These are phyloP conservation scores for Pueraria montana DNA, from an alignment of 306 rosid species.

Conservation along the genomic window DNA sequence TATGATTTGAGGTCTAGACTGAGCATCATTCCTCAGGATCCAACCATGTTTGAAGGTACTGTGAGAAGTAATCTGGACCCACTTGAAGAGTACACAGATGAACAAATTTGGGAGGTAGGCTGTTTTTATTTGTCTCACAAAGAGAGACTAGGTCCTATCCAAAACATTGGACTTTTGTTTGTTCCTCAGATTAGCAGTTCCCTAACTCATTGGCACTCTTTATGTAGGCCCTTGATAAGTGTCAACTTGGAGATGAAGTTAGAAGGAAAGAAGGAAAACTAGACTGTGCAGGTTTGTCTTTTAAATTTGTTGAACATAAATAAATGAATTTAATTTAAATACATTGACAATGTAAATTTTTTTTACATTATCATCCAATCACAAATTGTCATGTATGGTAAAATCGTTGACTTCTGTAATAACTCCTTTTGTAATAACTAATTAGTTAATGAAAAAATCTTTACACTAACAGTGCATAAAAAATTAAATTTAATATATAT, in stretches of 20 bases:
- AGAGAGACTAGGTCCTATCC: not conserved
- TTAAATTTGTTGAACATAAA: not conserved
- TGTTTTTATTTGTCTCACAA: conserved; percentile 18
- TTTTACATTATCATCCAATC: not conserved
- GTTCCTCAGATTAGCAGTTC: conserved; percentile 11
- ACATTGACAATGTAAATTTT: not conserved
- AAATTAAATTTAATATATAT: too few species aligned
- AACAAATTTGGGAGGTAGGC: conserved; percentile 68
- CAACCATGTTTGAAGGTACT: conserved; percentile 70
- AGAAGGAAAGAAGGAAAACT: conserved; percentile 81
- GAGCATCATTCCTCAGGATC: conserved; percentile 74
- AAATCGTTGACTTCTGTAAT: not conserved
- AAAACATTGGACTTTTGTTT: not conserved
- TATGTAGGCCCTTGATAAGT: conserved; percentile 79
- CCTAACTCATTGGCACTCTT: not conserved
- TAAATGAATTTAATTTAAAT: too few species aligned
- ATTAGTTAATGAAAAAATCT: not conserved
- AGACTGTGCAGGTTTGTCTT: conserved; percentile 74
- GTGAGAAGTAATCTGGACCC: conserved; percentile 88
- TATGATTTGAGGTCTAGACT: conserved; percentile 68
- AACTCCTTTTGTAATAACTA: not conserved
- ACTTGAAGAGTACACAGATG: conserved; percentile 74
- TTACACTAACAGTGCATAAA: not conserved
- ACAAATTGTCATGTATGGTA: not conserved
- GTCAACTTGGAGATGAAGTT: conserved; percentile 92